phyloP scores from a whole-genome alignment of 208 protist genomes.

The Trypanosoma vivax region DNA sequence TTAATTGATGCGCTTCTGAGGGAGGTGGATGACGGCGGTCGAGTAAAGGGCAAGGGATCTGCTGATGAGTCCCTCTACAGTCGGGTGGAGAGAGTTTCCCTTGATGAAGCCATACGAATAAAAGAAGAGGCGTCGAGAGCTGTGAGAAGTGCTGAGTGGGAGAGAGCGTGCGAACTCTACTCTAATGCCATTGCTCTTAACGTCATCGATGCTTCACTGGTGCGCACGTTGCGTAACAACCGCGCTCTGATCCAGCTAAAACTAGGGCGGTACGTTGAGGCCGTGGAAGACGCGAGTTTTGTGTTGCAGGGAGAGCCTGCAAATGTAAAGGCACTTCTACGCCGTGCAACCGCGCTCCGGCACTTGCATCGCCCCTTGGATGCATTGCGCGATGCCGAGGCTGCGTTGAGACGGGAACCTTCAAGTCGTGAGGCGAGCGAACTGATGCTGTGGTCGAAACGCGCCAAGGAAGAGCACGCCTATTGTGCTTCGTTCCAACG shows the following conservation, averaged over 20 bases:
- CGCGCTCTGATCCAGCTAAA: constrained; percentile 26
- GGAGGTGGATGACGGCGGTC: constrained; percentile 12
- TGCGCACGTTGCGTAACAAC: constrained; percentile 33
- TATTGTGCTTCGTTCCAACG: constrained; percentile 14
- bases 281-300: constrained; percentile 23
- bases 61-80: constrained; percentile 13
- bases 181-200: constrained; percentile 24
- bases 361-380: constrained; percentile 28
- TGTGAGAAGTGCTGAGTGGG: constrained; percentile 23
- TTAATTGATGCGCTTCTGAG: constrained; percentile 33
- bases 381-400: constrained; percentile 24
- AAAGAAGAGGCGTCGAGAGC: constrained; percentile 26
- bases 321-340: constrained; percentile 40
- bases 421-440: constrained; percentile 21
- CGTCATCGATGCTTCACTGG: constrained; percentile 17
- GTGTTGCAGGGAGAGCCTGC: constrained; percentile 23
- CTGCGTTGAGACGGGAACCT: constrained; percentile 19
- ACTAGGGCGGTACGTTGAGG: constrained; percentile 15
- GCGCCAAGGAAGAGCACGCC: constrained; percentile 25
- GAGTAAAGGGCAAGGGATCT: not conserved
- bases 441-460: constrained; percentile 10
- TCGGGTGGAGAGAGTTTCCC: constrained; percentile 19
- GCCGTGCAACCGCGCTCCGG: constrained; percentile 26
- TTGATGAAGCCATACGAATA: constrained; percentile 24
- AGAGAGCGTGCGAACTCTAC: constrained; percentile 22